Evolutionary conservation across 106 monocot species (phyloP).

Genomic region (Phalaenopsis equestris): DNA sequence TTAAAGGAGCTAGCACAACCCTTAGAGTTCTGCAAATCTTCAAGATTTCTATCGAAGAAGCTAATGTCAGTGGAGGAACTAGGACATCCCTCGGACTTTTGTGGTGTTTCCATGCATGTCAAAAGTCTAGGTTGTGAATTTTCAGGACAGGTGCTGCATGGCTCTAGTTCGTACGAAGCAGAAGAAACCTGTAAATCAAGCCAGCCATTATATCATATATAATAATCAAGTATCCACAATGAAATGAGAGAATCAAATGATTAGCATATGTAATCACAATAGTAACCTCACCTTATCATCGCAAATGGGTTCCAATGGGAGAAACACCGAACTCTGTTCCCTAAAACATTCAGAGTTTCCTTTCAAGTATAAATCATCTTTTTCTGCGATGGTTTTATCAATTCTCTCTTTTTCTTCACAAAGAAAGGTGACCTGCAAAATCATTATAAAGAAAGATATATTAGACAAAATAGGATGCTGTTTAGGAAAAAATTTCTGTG

Average conservation of each 20-base stretch:
- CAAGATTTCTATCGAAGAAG: background rate
- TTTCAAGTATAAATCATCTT: background rate
- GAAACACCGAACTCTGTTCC: background rate
- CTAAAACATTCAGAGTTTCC: background rate
- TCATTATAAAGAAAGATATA: background rate
- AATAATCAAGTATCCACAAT: too few species aligned
- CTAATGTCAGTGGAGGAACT: background rate
- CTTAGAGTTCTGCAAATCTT: background rate
- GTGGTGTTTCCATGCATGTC: constrained; percentile 2
- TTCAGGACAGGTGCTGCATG: background rate
- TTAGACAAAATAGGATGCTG: background rate
- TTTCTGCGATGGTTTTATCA: background rate
- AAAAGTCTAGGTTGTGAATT: background rate
- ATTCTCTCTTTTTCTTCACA: background rate
- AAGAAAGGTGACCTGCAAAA: background rate
- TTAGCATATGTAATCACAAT: background rate
- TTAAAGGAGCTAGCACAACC: background rate
- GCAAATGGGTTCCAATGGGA: background rate
- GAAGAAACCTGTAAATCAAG: background rate
- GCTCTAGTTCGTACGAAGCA: background rate
- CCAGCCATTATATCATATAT: too few species aligned
- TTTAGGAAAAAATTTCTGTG: background rate
- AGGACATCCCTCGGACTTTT: background rate
- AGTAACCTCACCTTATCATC: background rate
- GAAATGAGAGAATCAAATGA: background rate